Percentiles rank a stretch among this genome's conserved stretches.
phyloP scores from a whole-genome alignment of 2,329 filamentous ascomycete genomes.

The Epichloe baconii region DNA sequence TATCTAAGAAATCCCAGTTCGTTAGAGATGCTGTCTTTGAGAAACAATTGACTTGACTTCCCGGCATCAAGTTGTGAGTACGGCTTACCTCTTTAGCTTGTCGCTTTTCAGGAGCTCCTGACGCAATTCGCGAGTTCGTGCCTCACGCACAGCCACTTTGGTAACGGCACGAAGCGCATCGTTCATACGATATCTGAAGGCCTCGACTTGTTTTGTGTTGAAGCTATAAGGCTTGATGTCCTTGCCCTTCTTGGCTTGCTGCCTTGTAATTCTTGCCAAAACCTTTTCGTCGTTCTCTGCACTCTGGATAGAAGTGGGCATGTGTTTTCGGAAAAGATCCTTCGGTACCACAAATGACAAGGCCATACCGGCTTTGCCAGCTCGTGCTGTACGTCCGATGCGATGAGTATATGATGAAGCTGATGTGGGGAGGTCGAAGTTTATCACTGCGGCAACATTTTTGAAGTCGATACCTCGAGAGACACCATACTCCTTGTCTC shows the following conservation, averaged over 20 bases:
- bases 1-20: slow-evolving; percentile 31
- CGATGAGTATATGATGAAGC: slow-evolving; percentile 94
- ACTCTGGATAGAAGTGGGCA: slow-evolving; percentile 64
- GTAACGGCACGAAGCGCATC: slow-evolving; percentile 87
- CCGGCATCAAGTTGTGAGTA: background rate
- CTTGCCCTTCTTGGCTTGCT: slow-evolving; percentile 65
- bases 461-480: slow-evolving; percentile 91
- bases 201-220: slow-evolving; percentile 86
- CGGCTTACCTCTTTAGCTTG: slow-evolving; percentile 59
- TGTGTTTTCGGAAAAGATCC: slow-evolving; percentile 76
- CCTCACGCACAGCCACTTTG: slow-evolving; percentile 77
- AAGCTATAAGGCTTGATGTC: slow-evolving; percentile 86
- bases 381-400: slow-evolving; percentile 84
- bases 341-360: slow-evolving; percentile 87
- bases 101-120: slow-evolving; percentile 88
- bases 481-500: slow-evolving; percentile 85
- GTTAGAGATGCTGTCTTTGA: background rate
- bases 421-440: slow-evolving; percentile 85
- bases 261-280: slow-evolving; percentile 63
- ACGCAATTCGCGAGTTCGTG: slow-evolving; percentile 72
- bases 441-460: slow-evolving; percentile 86
- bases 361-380: slow-evolving; percentile 84
- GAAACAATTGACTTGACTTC: background rate
- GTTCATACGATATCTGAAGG: slow-evolving; percentile 88
- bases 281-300: slow-evolving; percentile 77